Evolutionary conservation across 2,329 filamentous ascomycete species (phyloP), one percentile per base, ranked within the genome.

Genomic region (Fusarium sp.): DNA sequence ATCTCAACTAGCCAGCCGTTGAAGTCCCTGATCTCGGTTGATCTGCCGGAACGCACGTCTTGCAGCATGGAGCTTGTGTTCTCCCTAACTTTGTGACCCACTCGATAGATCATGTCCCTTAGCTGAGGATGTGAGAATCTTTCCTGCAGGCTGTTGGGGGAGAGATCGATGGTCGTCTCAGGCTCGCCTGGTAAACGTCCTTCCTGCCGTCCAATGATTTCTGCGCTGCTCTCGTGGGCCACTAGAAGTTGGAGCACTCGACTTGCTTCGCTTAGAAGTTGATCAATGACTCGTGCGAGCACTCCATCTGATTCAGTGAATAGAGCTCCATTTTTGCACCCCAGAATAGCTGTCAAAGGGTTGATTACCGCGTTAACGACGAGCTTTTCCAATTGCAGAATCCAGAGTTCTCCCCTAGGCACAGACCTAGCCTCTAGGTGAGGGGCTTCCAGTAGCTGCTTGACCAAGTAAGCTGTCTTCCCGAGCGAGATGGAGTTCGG

Each of bases 311-410:
- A 85, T 69, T 90, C 89, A 70, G 87, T 86, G 22, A 97, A 90
- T 0, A 98, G 81, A 10, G 87, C 86, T n/a, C 95, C 94, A 75
- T 98, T 98, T 70, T 89, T 89, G 79, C 91, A 92, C 60, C 92
- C 87, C 61, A 96, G 85, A 15, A 98, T 83, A 2, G 91, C 92
- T 1, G 94, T 96, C n/a, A 98, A 83, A 0, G 95, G 94, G 78
- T 97, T 97, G 76, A 98, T 90, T 36, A 95, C 85, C 39, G 90
- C 87, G 78, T 97, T 97, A 57, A 95, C 86, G 2, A 93, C 92
- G 3, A 98, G 85, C 80, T 97, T 98, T 78, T 97, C 93, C 7
- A 98, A 87, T 82, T 97, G 95, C n/a, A 87, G 77, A 15, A 86
- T 71, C 85, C 86, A 88, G 22, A 91, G 79, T 50, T 88, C 84